These are phyloP conservation scores for Solanum aculeatissimum DNA, from an alignment of 305 asterid species.

Conservation along the genomic window DNA sequence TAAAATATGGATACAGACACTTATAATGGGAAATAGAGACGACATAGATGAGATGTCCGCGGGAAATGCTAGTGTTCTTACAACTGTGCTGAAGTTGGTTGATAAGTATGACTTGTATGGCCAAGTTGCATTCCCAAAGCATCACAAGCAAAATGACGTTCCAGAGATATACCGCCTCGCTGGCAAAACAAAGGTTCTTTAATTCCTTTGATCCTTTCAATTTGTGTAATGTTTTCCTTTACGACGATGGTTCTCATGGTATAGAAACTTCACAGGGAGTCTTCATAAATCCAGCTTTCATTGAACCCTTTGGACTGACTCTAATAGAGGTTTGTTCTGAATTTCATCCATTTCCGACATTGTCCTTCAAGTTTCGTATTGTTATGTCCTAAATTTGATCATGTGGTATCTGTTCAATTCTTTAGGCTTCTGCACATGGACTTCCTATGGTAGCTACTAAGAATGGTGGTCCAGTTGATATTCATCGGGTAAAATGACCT, in stretches of 20 bases:
- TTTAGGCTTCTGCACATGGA: constrained; percentile 96
- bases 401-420: constrained; percentile 2
- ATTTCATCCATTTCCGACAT: not conserved
- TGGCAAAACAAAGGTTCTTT: constrained; percentile 68
- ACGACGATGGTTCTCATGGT: not conserved
- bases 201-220: not conserved
- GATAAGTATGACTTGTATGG: constrained; percentile 89
- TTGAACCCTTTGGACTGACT: constrained; percentile 91
- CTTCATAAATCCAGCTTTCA: constrained; percentile 82
- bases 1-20: constrained; percentile 39
- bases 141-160: constrained; percentile 81
- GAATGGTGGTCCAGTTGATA: constrained; percentile 96
- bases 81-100: constrained; percentile 60
- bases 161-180: constrained; percentile 90
- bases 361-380: not conserved
- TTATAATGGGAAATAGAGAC: constrained; percentile 88
- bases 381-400: not conserved
- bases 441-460: constrained; percentile 90
- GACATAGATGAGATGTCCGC: constrained; percentile 79
- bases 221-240: not conserved
- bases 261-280: constrained; percentile 54
- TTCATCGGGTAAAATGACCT: constrained; percentile 48
- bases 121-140: constrained; percentile 91
- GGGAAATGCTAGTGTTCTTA: constrained; percentile 62
- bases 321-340: constrained; percentile 61